phyloP scores from a whole-genome alignment of 768 basidiomycete species.

The Dioszegia hungarica region DNA sequence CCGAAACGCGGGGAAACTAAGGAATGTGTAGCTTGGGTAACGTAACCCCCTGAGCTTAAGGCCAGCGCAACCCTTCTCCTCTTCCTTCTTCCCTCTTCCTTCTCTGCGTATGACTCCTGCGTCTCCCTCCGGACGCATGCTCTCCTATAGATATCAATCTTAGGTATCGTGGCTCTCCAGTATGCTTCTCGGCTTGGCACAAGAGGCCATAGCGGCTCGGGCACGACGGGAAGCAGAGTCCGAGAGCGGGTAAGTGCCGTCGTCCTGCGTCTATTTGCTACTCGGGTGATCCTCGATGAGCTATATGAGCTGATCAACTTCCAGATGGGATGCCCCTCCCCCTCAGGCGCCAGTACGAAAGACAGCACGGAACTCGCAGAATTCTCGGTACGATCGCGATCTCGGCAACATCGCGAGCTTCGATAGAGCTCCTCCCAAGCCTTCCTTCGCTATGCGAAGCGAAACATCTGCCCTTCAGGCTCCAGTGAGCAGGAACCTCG shows the following conservation, averaged over 20 bases:
- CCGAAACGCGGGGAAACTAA: background rate
- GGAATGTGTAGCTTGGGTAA: background rate
- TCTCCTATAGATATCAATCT: background rate
- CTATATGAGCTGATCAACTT: no score
- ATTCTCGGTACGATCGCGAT: slow-evolving; percentile 1
- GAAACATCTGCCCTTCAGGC: background rate
- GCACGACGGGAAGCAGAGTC: background rate
- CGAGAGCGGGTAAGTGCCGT: background rate
- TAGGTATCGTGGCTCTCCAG: no score
- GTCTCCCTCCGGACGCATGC: background rate
- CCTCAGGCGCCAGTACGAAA: no score
- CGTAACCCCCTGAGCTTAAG: background rate
- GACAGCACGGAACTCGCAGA: background rate
- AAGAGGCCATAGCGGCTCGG: background rate
- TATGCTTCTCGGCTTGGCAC: background rate
- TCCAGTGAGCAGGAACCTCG: background rate
- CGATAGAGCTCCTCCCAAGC: background rate
- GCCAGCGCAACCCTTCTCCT: background rate
- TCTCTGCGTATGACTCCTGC: background rate
- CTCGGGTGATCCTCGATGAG: no score
- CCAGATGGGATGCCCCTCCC: no score
- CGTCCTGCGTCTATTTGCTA: no score
- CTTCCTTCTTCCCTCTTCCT: background rate
- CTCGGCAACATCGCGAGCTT: slow-evolving; percentile 1
- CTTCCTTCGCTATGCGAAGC: background rate